Evolutionary conservation across 257 asterid species (phyloP).

Genomic region (Solanum stenotomum): DNA sequence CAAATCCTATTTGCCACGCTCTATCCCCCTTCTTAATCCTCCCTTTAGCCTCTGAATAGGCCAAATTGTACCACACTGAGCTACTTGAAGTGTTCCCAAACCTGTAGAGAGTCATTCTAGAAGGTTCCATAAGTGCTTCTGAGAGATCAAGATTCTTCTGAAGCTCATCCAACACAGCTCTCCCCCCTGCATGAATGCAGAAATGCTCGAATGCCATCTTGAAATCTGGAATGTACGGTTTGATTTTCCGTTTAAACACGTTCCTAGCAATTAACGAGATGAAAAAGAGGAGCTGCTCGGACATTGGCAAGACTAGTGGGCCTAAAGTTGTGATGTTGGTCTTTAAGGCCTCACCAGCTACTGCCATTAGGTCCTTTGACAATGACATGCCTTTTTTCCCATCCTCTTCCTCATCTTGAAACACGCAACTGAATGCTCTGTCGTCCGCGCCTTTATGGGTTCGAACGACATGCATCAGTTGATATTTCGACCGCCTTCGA

Average conservation of each 20-base stretch:
- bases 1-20: constrained; percentile 61
- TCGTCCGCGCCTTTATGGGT: constrained; percentile 2
- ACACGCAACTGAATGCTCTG: neutral
- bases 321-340: constrained; percentile 61
- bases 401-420: constrained; percentile 37
- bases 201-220: constrained; percentile 52
- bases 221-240: constrained; percentile 61
- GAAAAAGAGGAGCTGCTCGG: constrained; percentile 58
- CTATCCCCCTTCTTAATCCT: constrained; percentile 47
- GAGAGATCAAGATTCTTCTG: constrained; percentile 55
- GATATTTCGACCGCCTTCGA: constrained; percentile 55
- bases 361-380: constrained; percentile 39
- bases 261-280: constrained; percentile 16
- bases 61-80: constrained; percentile 70
- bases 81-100: constrained; percentile 83
- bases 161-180: constrained; percentile 45
- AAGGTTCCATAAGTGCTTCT: constrained; percentile 67
- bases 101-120: constrained; percentile 58
- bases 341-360: constrained; percentile 64
- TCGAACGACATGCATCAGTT: constrained; percentile 43
- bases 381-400: constrained; percentile 54
- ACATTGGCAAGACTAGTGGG: constrained; percentile 58
- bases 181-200: constrained; percentile 55
- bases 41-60: constrained; percentile 45
- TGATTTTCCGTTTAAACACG: constrained; percentile 18